Conservation (phyloP, 23 red algal species). For the Gracilaria domingensis region DNA sequence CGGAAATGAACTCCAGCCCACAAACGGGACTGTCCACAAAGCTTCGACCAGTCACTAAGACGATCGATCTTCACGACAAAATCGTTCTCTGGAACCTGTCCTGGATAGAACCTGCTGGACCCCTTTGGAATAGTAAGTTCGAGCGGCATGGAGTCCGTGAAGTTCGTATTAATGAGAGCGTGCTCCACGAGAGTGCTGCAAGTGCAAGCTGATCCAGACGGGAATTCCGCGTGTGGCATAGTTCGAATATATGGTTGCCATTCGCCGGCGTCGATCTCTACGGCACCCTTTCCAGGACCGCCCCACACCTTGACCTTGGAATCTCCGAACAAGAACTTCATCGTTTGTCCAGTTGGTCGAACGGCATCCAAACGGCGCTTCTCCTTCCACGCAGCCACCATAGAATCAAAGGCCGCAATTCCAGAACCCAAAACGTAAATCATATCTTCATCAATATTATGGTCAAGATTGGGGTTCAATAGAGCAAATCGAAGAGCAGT, state of each 20-base stretch:
- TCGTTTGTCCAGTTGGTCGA: slow-evolving; percentile 18
- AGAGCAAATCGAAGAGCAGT: background rate
- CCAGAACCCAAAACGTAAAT: background rate
- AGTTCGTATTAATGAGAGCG: background rate
- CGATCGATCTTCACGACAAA: background rate
- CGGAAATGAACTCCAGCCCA: slow-evolving; percentile 17
- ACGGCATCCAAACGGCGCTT: slow-evolving; percentile 14
- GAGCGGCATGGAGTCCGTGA: background rate
- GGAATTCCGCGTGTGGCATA: slow-evolving; percentile 43
- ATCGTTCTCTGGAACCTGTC: background rate
- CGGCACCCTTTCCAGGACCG: slow-evolving; percentile 2
- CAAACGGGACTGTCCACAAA: slow-evolving; percentile 5
- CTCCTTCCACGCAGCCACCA: slow-evolving; percentile 29
- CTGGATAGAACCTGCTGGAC: slow-evolving; percentile 21
- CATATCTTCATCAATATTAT: slow-evolving; percentile 1
- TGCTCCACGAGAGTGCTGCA: slow-evolving; percentile 38
- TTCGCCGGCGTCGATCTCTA: slow-evolving; percentile 27
- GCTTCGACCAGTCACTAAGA: background rate
- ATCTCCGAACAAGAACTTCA: slow-evolving; percentile 36
- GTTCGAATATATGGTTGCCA: slow-evolving; percentile 40
- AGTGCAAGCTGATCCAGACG: slow-evolving; percentile 11
- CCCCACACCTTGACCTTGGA: slow-evolving; percentile 18
- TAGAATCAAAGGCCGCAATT: slow-evolving; percentile 10
- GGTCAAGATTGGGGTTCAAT: background rate
- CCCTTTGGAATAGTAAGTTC: slow-evolving; percentile 11